Evolutionary conservation across 2,329 filamentous ascomycete genomes (phyloP), one percentile per base, ranked within the genome.

Genomic region (Cordyceps javanica): DNA sequence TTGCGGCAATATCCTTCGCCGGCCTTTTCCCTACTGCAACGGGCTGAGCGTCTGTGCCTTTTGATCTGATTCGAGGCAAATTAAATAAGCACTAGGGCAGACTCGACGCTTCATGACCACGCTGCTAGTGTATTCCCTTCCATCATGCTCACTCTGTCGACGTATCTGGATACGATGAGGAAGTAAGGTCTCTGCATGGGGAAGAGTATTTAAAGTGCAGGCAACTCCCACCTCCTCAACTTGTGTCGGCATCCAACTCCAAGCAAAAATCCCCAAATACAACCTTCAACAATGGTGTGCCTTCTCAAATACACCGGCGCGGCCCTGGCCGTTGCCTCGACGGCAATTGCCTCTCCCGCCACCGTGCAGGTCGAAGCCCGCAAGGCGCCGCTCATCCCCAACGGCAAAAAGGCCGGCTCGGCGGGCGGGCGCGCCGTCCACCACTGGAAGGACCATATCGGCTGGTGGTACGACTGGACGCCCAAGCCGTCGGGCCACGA

Each of bases 401-500:
- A 57, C n/a, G 56, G 60, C 26, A 55, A 54, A 46, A 60, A 61
- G n/a, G 61, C 60, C 38, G 60, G 59, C 23, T 59, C 60, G 2
- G 60, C 60, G 0, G 60, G 59, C n/a, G 59, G 58, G 25, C 48
- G 41, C 28, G 57, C 59, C 21, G 32, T 61, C 3, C 50, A 41
- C 3, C 61, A 48, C 30, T 61, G 53, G 60, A 60, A 57, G 52
- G 59, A 60, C 38, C 60, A 62, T 10, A 30, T 62, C 11, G 58
- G 60, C 39, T 62, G 60, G 60, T 62, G 55, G 57, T 60, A 61
- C 28, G 57, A 61, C 44, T 62, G 60, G 61, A 60, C 55, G 19
- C 61, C 60, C 7, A 21, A 26, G 16, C 61, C 61, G 19, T 41
- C 34, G 3, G 34, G 39, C 39, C 51, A 54, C 26, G 23, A 55